These are phyloP conservation scores for Mycena haematopus DNA, from an alignment of 768 basidiomycete species.

Conservation along the genomic window DNA sequence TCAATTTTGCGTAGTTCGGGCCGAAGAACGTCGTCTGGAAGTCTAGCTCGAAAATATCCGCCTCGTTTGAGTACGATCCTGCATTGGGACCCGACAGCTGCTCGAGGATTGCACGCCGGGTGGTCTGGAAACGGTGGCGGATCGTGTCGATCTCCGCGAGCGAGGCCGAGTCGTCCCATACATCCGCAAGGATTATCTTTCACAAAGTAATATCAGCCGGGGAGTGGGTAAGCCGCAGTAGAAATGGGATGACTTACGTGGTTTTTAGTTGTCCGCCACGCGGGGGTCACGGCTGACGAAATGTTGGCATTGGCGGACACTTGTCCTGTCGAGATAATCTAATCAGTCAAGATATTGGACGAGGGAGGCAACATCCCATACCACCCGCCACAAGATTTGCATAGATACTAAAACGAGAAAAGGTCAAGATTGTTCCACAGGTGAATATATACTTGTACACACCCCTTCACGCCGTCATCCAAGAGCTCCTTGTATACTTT, in stretches of 20 bases:
- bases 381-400: constrained; percentile 33
- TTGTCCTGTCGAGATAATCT: constrained; percentile 35
- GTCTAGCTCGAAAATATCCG: constrained; percentile 37
- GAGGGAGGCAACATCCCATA: not conserved
- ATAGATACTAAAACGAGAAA: constrained; percentile 20
- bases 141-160: constrained; percentile 27
- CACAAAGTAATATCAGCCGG: too few relatives aligned
- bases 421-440: not conserved
- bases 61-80: constrained; percentile 44
- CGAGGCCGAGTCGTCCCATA: constrained; percentile 28
- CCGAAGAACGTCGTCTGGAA: constrained; percentile 42
- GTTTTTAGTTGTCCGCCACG: constrained; percentile 44
- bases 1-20: constrained; percentile 38
- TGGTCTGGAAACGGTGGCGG: constrained; percentile 32
- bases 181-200: constrained; percentile 27
- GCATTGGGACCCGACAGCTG: constrained; percentile 35
- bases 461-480: constrained; percentile 21
- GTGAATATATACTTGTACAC: constrained; percentile 1
- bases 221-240: not conserved
- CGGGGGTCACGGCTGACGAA: constrained; percentile 39
- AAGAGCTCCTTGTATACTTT: constrained; percentile 24
- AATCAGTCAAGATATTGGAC: too few relatives aligned
- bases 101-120: constrained; percentile 35
- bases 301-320: constrained; percentile 41
- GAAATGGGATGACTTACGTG: constrained; percentile 35